phyloP scores from a whole-genome alignment of 768 basidiomycete species.

The Mycena polygramma region DNA sequence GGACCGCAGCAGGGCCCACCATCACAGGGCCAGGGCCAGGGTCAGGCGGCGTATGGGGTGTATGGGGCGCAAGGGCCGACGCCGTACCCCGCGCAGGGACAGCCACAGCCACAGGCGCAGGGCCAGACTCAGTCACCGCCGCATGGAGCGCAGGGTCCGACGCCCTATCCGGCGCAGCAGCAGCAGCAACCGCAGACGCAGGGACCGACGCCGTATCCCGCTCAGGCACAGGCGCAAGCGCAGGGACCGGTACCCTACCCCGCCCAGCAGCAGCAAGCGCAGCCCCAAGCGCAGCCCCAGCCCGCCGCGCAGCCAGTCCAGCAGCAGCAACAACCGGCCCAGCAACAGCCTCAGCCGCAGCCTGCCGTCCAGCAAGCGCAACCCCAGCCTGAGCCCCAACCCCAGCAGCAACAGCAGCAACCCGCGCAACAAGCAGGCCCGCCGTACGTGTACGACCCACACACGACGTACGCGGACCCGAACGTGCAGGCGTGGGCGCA shows the following conservation, averaged over 20 bases:
- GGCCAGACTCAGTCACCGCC: background rate
- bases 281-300: conserved; percentile 42
- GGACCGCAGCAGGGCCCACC: conserved; percentile 33
- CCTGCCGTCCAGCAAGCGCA: conserved; percentile 42
- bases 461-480: conserved; percentile 76
- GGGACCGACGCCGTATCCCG: conserved; percentile 15
- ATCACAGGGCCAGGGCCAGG: conserved; percentile 11
- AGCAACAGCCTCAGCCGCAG: background rate
- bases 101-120: background rate
- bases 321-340: conserved; percentile 32
- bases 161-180: conserved; percentile 53
- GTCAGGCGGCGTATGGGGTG: background rate
- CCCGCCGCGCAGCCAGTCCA: conserved; percentile 48
- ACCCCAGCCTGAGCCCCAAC: background rate
- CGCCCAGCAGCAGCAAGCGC: conserved; percentile 24
- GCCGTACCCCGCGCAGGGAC: conserved; percentile 29
- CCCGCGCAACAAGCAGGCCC: conserved; percentile 49
- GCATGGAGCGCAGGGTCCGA: conserved; percentile 32
- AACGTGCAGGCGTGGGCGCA: conserved; percentile 91
- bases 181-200: conserved; percentile 25
- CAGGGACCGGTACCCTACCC: conserved; percentile 22
- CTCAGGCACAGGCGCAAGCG: conserved; percentile 31
- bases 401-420: conserved; percentile 33
- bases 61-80: conserved; percentile 46
- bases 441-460: conserved; percentile 73